Conservation (phyloP, 345 rosid genomes). For the Trapa incisa region DNA sequence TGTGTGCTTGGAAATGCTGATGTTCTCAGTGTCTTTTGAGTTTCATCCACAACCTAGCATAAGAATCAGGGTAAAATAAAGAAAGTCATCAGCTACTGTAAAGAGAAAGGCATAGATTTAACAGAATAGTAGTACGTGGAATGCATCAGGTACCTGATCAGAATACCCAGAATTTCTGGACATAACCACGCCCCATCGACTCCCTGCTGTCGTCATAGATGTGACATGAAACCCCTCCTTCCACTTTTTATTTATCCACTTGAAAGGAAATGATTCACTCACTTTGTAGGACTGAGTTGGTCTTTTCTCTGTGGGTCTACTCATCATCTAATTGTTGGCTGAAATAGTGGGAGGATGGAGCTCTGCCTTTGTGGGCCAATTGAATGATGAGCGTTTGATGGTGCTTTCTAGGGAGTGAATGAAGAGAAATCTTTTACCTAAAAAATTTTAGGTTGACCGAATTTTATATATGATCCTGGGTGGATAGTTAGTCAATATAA, state of each 20-base stretch:
- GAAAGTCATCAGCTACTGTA: constrained; percentile 3
- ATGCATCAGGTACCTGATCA: constrained; percentile 47
- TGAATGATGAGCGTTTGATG: constrained; percentile 1
- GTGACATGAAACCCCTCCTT: constrained; percentile 98
- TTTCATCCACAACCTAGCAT: constrained; percentile 83
- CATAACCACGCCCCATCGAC: constrained; percentile 95
- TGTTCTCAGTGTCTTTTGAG: constrained; percentile 93
- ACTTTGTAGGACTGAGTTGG: constrained; percentile 96
- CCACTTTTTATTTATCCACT: constrained; percentile 98
- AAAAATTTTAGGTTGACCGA: constrained; percentile 3
- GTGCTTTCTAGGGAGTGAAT: constrained; percentile 25
- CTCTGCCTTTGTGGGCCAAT: not conserved
- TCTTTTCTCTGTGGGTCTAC: not conserved
- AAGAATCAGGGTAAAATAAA: constrained; percentile 1
- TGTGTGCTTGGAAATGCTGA: constrained; percentile 95
- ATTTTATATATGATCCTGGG: not conserved
- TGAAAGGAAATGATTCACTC: constrained; percentile 91
- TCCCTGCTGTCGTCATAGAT: constrained; percentile 90
- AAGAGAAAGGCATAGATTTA: not conserved
- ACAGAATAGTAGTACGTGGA: not conserved
- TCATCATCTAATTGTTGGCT: constrained; percentile 11
- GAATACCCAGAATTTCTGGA: constrained; percentile 85
- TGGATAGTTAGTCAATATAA: constrained; percentile 25
- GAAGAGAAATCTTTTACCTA: constrained; percentile 16
- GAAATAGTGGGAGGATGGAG: constrained; percentile 9